These are phyloP conservation scores for Barbatosphaeria neglecta DNA, from an alignment of 495 filamentous ascomycete species.

Conservation along the genomic window DNA sequence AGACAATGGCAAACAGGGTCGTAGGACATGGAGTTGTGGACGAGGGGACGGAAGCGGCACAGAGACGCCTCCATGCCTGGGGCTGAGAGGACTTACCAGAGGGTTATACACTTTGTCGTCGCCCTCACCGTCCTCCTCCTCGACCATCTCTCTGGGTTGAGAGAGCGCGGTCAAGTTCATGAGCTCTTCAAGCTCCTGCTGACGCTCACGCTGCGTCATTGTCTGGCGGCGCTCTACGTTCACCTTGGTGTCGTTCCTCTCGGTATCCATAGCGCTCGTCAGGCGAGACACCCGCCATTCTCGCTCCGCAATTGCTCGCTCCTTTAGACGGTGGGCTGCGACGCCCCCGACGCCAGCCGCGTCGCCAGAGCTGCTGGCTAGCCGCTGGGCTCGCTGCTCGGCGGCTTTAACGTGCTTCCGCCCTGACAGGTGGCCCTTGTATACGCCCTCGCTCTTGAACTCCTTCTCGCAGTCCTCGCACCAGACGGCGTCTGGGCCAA, in stretches of 20 bases:
- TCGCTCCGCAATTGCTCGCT: slow-evolving; percentile 79
- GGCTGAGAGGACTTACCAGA: not conserved
- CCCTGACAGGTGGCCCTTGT: slow-evolving; percentile 74
- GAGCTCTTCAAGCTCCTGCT: slow-evolving; percentile 82
- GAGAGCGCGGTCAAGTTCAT: slow-evolving; percentile 43
- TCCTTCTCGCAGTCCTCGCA: slow-evolving; percentile 86
- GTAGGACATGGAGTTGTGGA: too few relatives aligned
- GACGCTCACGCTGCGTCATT: slow-evolving; percentile 90
- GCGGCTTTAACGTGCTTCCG: slow-evolving; percentile 87
- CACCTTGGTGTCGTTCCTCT: slow-evolving; percentile 72
- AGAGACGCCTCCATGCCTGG: not conserved
- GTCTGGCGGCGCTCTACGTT: slow-evolving; percentile 92
- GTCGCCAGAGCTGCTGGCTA: slow-evolving; percentile 16
- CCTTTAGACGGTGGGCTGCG: slow-evolving; percentile 55
- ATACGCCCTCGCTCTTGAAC: slow-evolving; percentile 92
- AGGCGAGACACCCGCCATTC: slow-evolving; percentile 75
- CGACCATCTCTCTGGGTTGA: slow-evolving; percentile 19
- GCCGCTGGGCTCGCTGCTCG: slow-evolving; percentile 36
- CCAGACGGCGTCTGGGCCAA: slow-evolving; percentile 64
- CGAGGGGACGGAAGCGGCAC: too few relatives aligned
- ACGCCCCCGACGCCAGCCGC: slow-evolving; percentile 11
- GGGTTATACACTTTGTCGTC: slow-evolving; percentile 24
- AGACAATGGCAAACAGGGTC: too few relatives aligned
- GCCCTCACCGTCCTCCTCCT: slow-evolving; percentile 34
- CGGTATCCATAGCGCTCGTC: slow-evolving; percentile 59